Conservation (phyloP, 192 early-diverging fungal genomes). For the Nowakowskiella sp. region DNA sequence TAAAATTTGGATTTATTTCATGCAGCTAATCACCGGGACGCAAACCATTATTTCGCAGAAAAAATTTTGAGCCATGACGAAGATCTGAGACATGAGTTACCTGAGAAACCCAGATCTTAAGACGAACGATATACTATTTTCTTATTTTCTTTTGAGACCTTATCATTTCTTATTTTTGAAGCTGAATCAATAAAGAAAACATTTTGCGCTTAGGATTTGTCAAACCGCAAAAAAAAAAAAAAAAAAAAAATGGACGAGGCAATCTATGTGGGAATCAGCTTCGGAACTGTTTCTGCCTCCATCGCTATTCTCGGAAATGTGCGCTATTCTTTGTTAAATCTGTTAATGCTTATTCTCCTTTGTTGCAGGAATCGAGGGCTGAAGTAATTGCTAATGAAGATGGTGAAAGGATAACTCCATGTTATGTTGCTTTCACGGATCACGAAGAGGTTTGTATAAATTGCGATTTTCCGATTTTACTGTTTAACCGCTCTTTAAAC, state of each 20-base stretch:
- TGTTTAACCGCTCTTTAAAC: neutral
- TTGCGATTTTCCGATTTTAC: conserved; percentile 5
- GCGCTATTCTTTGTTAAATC: conserved; percentile 2
- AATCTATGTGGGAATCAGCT: conserved; percentile 79
- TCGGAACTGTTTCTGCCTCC: conserved; percentile 77
- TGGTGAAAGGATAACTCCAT: conserved; percentile 91
- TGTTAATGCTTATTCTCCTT: conserved; percentile 8
- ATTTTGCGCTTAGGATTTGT: too few relatives aligned
- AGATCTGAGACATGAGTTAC: too few relatives aligned
- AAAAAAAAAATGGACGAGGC: too few relatives aligned
- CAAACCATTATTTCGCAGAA: conserved; percentile 84
- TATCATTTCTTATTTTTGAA: too few relatives aligned
- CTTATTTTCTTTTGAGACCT: too few relatives aligned
- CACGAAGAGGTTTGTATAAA: conserved; percentile 68
- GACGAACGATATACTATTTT: too few relatives aligned
- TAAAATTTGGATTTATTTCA: too few relatives aligned
- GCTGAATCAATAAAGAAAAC: too few relatives aligned
- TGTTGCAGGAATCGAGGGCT: conserved; percentile 53
- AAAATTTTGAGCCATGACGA: too few relatives aligned
- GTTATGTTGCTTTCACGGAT: conserved; percentile 84
- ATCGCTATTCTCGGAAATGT: conserved; percentile 79
- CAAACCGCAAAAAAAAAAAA: too few relatives aligned
- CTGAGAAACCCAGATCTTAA: too few relatives aligned
- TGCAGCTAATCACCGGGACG: conserved; percentile 69
- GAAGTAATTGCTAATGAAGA: conserved; percentile 98